Base-by-base conservation (phyloP, 495 filamentous ascomycete genomes). In the Halenospora varia region DNA sequence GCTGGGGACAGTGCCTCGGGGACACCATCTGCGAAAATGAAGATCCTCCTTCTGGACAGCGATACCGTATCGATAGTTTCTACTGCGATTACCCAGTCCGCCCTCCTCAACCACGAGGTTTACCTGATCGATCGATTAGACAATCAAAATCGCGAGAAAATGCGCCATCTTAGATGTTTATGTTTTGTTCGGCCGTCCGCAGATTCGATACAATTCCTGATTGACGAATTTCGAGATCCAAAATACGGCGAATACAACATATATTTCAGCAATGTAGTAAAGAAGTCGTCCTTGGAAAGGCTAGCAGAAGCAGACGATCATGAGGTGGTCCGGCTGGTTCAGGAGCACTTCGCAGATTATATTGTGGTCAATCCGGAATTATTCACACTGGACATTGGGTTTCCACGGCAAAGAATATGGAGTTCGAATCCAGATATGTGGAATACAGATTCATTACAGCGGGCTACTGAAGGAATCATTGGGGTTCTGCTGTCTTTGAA, bases 191-290 rank as follows among this genome's bases (percentile, higher is more conserved):
- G 95, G 24, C 94, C 94, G 15, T 92, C 92, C 10, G 81, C 93
- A 2, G 89, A 91, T 57, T 92, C 94, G 20, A 88, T 97, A 61
- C 92, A 97, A 69, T 82, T 89, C 25, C 80, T 98, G 18, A 94
- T 98, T 63, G 95, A 98, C 63, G 94, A 98, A 74, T 80, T 98
- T 46, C 84, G 95, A 56, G 93, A 96, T 53, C 95, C 94, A 18
- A 96, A 94, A 66, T 98, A 98, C 64, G 94, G 95, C 59, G 94
- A 97, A 79, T 98, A 98, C 73, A 81, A 96, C 63, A 84, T 98
- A 51, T 97, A 91, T 73, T 93, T 98, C 68, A 96, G 90, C 78
- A 98, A 98, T 71, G 85, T 97, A 42, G 86, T 94, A 68, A 93
- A 93, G 69, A 98, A 98, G 71, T 97, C 95, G 10, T 89, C 95